A percentile compares a stretch with the other conserved stretches of the same genome.
Conservation (phyloP, 306 rosid species). For the Castanea sativa region DNA sequence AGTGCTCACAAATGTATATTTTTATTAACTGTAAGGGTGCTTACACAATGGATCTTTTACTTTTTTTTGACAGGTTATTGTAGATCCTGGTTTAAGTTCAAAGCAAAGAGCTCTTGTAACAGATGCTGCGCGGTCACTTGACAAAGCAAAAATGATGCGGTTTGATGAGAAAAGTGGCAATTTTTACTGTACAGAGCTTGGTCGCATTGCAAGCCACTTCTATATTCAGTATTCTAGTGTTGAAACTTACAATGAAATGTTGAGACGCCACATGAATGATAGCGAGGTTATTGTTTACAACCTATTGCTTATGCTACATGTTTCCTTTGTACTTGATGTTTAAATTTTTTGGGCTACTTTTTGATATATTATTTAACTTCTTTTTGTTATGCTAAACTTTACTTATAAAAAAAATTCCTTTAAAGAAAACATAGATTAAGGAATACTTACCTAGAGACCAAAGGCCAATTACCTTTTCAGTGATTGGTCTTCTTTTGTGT, state of each 20-base stretch:
- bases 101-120: slow-evolving; percentile 88
- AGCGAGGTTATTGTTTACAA: slow-evolving; percentile 70
- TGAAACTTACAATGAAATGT: slow-evolving; percentile 91
- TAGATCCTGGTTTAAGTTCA: slow-evolving; percentile 78
- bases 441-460: background rate
- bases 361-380: background rate
- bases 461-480: background rate
- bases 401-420: background rate
- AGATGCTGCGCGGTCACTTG: slow-evolving; percentile 96
- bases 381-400: background rate
- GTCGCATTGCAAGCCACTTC: slow-evolving; percentile 99
- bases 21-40: background rate
- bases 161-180: slow-evolving; percentile 99
- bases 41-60: slow-evolving; percentile 16
- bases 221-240: slow-evolving; percentile 96
- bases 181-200: slow-evolving; percentile 98
- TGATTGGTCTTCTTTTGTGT: background rate
- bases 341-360: slow-evolving; percentile 4
- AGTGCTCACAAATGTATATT: background rate
- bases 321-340: background rate
- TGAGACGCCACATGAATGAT: slow-evolving; percentile 90
- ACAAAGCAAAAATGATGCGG: slow-evolving; percentile 98
- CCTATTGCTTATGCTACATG: background rate
- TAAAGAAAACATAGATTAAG: background rate
- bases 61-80: slow-evolving; percentile 62